phyloP scores from a whole-genome alignment of 441 rosid genomes.

The Melastoma candidum region DNA sequence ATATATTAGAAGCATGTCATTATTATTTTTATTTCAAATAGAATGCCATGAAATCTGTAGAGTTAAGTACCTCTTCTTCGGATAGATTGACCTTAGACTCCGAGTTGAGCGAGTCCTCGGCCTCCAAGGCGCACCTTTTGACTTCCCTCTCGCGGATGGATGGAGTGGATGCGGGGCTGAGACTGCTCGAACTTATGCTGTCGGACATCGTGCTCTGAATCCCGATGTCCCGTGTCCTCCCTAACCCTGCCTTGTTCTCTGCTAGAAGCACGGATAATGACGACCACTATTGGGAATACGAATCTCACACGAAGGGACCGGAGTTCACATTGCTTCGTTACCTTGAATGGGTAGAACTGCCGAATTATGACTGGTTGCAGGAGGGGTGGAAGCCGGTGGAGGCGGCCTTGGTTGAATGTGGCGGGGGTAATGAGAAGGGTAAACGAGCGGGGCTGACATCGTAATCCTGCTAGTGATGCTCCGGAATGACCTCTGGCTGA shows the following conservation, averaged over 20 bases:
- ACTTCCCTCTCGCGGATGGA: constrained; percentile 45
- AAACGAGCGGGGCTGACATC: constrained; percentile 9
- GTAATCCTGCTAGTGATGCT: neutral
- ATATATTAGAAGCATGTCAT: too few species aligned
- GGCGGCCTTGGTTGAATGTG: constrained; percentile 23
- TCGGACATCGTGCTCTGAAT: constrained; percentile 69
- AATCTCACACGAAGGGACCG: neutral
- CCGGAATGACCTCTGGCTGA: constrained; percentile 3
- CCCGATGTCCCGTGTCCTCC: constrained; percentile 67
- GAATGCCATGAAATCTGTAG: too few species aligned
- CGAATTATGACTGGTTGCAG: constrained; percentile 16
- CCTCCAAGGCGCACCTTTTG: constrained; percentile 38
- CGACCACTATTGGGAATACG: neutral
- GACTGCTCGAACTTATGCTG: constrained; percentile 40
- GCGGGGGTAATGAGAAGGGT: constrained; percentile 15
- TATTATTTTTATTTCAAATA: too few species aligned
- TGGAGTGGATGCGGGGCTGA: constrained; percentile 73
- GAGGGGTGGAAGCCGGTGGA: constrained; percentile 1
- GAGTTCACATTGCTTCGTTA: constrained; percentile 10
- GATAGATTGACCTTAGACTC: constrained; percentile 23
- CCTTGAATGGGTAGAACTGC: constrained; percentile 37
- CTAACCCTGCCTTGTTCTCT: constrained; percentile 39
- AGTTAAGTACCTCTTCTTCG: constrained; percentile 48
- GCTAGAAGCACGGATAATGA: constrained; percentile 3
- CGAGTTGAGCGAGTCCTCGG: constrained; percentile 41